Evolutionary conservation across 495 filamentous ascomycete species (phyloP), one percentile per base, ranked within the genome.

Genomic region (Hypoxylon perforatum): DNA sequence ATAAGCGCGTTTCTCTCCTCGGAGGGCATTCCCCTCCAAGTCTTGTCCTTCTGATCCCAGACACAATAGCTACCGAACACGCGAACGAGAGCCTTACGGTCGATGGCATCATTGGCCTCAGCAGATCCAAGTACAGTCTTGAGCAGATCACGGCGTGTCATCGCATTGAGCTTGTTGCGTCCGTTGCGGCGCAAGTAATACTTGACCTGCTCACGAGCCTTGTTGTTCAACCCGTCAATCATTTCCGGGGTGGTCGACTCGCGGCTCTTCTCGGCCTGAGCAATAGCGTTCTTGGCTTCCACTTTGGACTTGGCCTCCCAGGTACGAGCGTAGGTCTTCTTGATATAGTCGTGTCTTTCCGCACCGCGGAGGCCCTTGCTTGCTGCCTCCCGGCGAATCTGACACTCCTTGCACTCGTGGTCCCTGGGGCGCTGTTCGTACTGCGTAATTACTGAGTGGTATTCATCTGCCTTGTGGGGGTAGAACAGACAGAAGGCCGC

Each of bases 81-180:
- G 3, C 3, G 11, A 3, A 68, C 23, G 1, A 68, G 48, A 0
- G 15, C 39, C 3, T 46, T 39, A 12, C 38, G 51, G 15, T 68
- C 44, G 11, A 68, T 45, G 14, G 35, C 11, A 2, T 47, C 18
- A 1, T 63, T 45, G 14, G 35, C 11, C 1, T 47, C 18, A 1
- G 65, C 58, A 14, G 52, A 30, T 18, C 57, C 44, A n/a, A 68
- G 17, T 18, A 68, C 48, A 12, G 58, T 52, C 48, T 63, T 68
- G 14, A 68, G 41, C 0, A 68, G 58, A 18, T 35, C 28, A 9
- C 10, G 21, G 4, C 36, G 51, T 2, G 18, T 3, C n/a, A 7
- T 11, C 19, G 2, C 11, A 19, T 12, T 5, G 2, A 12, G 9
- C 41, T 7, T 9, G 4, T 0, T 4, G 0, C 30, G 23, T 21